Evolutionary conservation across 768 basidiomycete species (phyloP), one percentile per base, ranked within the genome.

Genomic region (Suillus brevipes): DNA sequence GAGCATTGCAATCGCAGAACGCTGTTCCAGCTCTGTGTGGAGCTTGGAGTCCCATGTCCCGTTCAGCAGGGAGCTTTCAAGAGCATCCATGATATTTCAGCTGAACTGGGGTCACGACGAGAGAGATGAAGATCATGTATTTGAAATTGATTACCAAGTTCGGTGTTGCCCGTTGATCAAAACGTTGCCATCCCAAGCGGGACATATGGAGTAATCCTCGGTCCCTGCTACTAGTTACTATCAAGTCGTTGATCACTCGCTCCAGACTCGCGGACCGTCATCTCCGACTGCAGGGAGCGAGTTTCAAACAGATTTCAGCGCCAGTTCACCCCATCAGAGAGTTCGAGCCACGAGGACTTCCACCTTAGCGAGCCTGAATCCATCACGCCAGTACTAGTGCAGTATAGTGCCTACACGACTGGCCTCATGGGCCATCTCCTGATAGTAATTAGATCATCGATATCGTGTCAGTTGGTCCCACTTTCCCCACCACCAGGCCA

Each of bases 61-160:
- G 49, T 74, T 74, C n/a, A 92, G 75, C 23, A 92, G 78, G 43
- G 83, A 81, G 68, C 80, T 85, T 75, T 92, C 85, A 64, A 89
- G 72, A 53, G 72, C 60, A 42, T 67, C 58, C 71, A 74, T 61
- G 65, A 69, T 65, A 28, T 12, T 40, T 59, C 31, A 34, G 25
- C 25, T 50, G 45, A 47, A 47, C 20, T n/a, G 12, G 25, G 6
- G 50, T 50, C 31, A 28, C 50, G 16, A 16, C 16, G 37, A 25
- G 37, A 58, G 56, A 18, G 56, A 57, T 53, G 52, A 52, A 53
- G 52, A 53, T 52, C 25, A 52, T 16, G 50, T 49, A 52, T 53
- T 53, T 53, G 28, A 53, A 53, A 53, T 53, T 8, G 28, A 53
- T 53, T 53, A 31, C 50, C 14, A 53, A 53, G 28, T 53, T 53